Evolutionary conservation across 768 basidiomycete genomes (phyloP).

Genomic region (Lanmaoa rubissima): DNA sequence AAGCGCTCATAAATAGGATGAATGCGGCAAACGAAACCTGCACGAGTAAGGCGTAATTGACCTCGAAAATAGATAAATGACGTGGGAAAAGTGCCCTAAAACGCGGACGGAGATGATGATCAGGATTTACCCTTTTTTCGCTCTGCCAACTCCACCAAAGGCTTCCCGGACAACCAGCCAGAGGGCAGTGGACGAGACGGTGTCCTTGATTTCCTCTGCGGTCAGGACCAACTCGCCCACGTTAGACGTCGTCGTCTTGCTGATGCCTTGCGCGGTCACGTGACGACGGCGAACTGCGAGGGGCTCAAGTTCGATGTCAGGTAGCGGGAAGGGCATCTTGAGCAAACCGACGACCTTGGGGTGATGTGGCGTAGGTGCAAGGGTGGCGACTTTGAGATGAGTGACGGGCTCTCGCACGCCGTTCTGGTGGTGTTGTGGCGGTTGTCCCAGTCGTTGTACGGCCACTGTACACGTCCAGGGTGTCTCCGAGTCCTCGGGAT

Average conservation of each 20-base stretch:
- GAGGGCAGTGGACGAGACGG: conserved; percentile 81
- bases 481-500: conserved; percentile 95
- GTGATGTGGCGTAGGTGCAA: conserved; percentile 92
- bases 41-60: conserved; percentile 5
- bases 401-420: conserved; percentile 16
- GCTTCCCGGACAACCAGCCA: conserved; percentile 92
- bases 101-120: background rate
- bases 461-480: conserved; percentile 92
- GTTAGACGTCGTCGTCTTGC: conserved; percentile 21
- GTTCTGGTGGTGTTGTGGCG: conserved; percentile 6
- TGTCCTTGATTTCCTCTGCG: conserved; percentile 93
- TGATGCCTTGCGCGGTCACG: conserved; percentile 29
- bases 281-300: conserved; percentile 53
- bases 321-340: conserved; percentile 86
- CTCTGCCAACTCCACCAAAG: conserved; percentile 86
- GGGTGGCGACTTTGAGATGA: conserved; percentile 71
- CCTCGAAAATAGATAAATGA: conserved; percentile 19
- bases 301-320: conserved; percentile 72
- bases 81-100: background rate
- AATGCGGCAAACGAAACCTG: conserved; percentile 8
- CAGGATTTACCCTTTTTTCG: conserved; percentile 73
- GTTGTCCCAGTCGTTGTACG: conserved; percentile 44
- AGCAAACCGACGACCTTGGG: conserved; percentile 91
- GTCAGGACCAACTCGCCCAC: conserved; percentile 54
- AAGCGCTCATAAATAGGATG: conserved; percentile 16